Percentiles rank a stretch among this genome's conserved stretches.
These are phyloP conservation scores for Colletotrichum sp. DNA, from an alignment of 2,329 filamentous ascomycete genomes.

Conservation along the genomic window DNA sequence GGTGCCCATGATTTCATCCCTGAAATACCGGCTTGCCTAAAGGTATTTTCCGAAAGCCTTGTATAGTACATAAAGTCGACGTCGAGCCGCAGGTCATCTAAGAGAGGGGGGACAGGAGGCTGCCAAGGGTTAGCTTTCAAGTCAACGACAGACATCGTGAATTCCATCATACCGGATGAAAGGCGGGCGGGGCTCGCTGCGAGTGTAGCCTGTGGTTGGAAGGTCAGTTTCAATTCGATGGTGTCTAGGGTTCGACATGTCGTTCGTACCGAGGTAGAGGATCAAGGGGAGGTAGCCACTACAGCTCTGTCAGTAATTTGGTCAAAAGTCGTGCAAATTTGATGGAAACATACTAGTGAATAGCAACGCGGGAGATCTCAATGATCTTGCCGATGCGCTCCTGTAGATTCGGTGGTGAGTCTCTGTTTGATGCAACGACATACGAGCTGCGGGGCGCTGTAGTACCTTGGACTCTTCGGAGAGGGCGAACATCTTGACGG, in stretches of 20 bases:
- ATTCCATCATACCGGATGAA: conserved; percentile 55
- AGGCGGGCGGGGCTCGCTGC: conserved; percentile 88
- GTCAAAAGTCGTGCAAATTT: no score
- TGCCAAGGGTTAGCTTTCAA: conserved; percentile 33
- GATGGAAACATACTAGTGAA: conserved; percentile 80
- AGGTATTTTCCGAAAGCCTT: background rate
- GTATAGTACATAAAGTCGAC: conserved; percentile 20
- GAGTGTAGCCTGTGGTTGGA: conserved; percentile 75
- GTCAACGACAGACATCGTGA: no score
- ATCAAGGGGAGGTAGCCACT: conserved; percentile 97
- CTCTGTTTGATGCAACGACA: background rate
- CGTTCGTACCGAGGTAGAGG: conserved; percentile 82
- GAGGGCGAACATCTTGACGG: conserved; percentile 64
- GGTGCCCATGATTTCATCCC: background rate
- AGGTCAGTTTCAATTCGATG: conserved; percentile 26
- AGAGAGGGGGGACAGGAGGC: conserved; percentile 68
- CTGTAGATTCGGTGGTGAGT: conserved; percentile 47
- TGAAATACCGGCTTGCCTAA: background rate
- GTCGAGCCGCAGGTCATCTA: conserved; percentile 34
- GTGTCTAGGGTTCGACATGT: background rate
- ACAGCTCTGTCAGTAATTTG: conserved; percentile 36
- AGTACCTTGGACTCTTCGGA: conserved; percentile 97
- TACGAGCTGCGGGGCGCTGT: conserved; percentile 14
- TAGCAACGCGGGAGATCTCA: conserved; percentile 88
- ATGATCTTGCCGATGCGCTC: conserved; percentile 98